Conservation (phyloP, 768 basidiomycete genomes). For the Boletus eberwhitei region DNA sequence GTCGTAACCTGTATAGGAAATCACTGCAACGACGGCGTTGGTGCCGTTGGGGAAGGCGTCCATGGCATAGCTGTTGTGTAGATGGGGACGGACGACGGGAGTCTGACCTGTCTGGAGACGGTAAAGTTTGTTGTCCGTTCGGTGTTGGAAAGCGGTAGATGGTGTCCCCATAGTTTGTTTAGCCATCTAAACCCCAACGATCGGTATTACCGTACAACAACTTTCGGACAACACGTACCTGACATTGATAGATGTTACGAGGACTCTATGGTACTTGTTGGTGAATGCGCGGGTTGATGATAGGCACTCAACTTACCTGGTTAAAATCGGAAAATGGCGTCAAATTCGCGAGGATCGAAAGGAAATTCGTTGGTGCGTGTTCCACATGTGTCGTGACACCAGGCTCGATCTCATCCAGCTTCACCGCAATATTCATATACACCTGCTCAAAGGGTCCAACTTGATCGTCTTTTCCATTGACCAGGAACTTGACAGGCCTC, state of each 20-base stretch:
- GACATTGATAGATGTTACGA: constrained; percentile 91
- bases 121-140: constrained; percentile 98
- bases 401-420: constrained; percentile 75
- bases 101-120: constrained; percentile 93
- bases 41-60: constrained; percentile 98
- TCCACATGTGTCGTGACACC: constrained; percentile 89
- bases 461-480: constrained; percentile 83
- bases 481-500: constrained; percentile 91
- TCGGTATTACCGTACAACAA: constrained; percentile 4
- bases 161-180: constrained; percentile 99
- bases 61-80: constrained; percentile 96
- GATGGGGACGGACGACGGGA: constrained; percentile 85
- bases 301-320: constrained; percentile 55
- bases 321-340: constrained; percentile 99
- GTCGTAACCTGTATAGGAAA: constrained; percentile 99
- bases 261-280: constrained; percentile 53
- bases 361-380: constrained; percentile 89
- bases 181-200: constrained; percentile 72
- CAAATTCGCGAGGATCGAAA: constrained; percentile 94
- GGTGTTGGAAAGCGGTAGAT: constrained; percentile 82
- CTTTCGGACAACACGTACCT: constrained; percentile 44
- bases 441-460: constrained; percentile 98
- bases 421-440: constrained; percentile 97
- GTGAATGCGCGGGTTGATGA: neutral
- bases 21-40: constrained; percentile 98